These are phyloP conservation scores for Thelonectria rubi DNA, from an alignment of 2,329 filamentous ascomycete species.

Conservation along the genomic window DNA sequence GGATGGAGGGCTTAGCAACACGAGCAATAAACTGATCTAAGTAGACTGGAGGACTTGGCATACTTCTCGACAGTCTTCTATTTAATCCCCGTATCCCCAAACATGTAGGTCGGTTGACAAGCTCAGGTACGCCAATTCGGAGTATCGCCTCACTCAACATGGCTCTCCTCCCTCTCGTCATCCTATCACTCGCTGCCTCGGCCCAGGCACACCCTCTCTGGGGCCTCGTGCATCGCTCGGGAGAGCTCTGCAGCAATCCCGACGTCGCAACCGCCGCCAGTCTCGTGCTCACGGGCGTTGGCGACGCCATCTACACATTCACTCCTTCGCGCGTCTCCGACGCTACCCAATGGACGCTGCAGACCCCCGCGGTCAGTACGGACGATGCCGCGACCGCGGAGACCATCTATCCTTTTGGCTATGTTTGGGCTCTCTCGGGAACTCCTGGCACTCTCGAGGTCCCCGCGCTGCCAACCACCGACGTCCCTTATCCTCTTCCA, in stretches of 20 bases:
- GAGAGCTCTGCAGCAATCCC: slow-evolving; percentile 16
- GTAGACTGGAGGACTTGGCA: background rate
- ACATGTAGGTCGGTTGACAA: background rate
- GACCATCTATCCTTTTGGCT: slow-evolving; percentile 24
- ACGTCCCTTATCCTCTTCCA: slow-evolving; percentile 15
- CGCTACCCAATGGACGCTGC: slow-evolving; percentile 16
- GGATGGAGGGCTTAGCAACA: background rate
- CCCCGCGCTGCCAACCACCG: slow-evolving; percentile 13
- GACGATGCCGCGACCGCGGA: background rate
- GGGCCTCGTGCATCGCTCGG: slow-evolving; percentile 9
- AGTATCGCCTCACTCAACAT: slow-evolving; percentile 9
- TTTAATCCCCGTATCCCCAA: background rate
- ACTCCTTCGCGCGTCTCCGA: slow-evolving; percentile 20
- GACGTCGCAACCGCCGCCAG: slow-evolving; percentile 11
- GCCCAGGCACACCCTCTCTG: slow-evolving; percentile 15
- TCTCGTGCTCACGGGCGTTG: slow-evolving; percentile 17
- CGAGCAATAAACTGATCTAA: background rate
- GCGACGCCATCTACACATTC: slow-evolving; percentile 20
- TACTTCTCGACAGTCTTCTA: no score
- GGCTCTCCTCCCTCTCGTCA: slow-evolving; percentile 13
- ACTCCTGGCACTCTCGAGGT: slow-evolving; percentile 7
- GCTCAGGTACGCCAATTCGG: background rate
- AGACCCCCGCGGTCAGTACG: slow-evolving; percentile 10
- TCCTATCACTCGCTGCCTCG: slow-evolving; percentile 15
- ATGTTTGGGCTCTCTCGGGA: slow-evolving; percentile 22